Conservation (phyloP, 495 filamentous ascomycete species). For the Aspergillus avenaceus region DNA sequence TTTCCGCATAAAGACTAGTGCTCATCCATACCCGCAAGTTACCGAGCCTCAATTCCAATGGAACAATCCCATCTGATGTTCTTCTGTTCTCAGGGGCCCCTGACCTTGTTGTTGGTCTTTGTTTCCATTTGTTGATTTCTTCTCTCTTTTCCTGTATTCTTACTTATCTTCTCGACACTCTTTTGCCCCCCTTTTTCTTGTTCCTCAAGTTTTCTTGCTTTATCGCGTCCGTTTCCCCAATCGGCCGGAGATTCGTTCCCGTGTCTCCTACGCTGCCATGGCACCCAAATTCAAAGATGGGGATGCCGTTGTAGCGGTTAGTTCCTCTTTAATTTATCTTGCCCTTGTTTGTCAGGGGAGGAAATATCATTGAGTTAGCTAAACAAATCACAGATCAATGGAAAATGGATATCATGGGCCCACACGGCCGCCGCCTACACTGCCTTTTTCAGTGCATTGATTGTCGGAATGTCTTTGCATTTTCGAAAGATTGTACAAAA, state of each 20-base stretch:
- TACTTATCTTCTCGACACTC: slow-evolving; percentile 30
- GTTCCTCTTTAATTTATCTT: no score
- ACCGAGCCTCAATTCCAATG: slow-evolving; percentile 17
- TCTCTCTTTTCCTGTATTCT: slow-evolving; percentile 21
- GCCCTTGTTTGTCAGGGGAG: slow-evolving; percentile 10
- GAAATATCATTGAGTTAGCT: slow-evolving; percentile 3
- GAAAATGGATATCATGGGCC: slow-evolving; percentile 85
- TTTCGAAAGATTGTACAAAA: slow-evolving; percentile 98
- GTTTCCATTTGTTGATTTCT: slow-evolving; percentile 12
- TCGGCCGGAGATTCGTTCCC: slow-evolving; percentile 10
- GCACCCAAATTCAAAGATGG: slow-evolving; percentile 86
- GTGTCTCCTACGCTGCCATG: slow-evolving; percentile 49
- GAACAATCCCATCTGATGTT: slow-evolving; percentile 16
- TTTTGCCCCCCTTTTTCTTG: slow-evolving; percentile 28
- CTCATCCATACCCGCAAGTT: slow-evolving; percentile 11
- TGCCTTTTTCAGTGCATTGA: slow-evolving; percentile 86
- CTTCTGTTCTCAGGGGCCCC: slow-evolving; percentile 35
- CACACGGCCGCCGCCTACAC: slow-evolving; percentile 85
- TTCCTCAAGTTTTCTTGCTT: slow-evolving; percentile 16
- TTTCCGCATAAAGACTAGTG: slow-evolving; percentile 16
- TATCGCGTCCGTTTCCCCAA: slow-evolving; percentile 16
- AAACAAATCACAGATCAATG: slow-evolving; percentile 57
- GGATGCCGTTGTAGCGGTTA: slow-evolving; percentile 70
- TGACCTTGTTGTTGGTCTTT: slow-evolving; percentile 15
- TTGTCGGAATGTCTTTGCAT: slow-evolving; percentile 81